Evolutionary conservation across 208 protist species (phyloP), one percentile per base, ranked within the genome.

Genomic region (Trichomonas tenax): DNA sequence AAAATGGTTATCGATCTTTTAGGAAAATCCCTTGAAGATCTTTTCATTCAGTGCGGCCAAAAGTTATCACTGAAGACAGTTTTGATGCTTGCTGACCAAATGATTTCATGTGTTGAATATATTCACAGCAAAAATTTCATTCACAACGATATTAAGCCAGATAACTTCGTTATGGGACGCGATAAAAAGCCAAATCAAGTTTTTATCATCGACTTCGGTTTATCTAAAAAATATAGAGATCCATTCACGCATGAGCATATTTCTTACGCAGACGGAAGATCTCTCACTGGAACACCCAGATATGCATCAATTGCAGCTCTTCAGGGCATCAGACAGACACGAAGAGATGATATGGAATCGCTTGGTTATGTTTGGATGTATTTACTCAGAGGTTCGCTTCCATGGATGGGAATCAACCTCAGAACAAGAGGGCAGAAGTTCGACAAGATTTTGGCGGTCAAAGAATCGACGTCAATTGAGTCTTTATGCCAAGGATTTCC

Each of bases 231-330:
- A 96, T 99, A 99, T 97, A 97, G 99, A 82, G 99, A 99, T 97
- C 98, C 98, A n/a, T 98, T 98, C 96, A 99, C 99, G 36, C 98
- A 99, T 96, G 96, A 98, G 96, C 99, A 99, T 97, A 99, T 99
- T 89, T 98, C 99, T 3, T 99, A 99, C 97, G 98, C 98, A 95
- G 99, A 99, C 96, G 98, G 99, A 96, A 99, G 99, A 97, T 99
- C 98, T 89, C 97, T 99, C 17, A 99, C 99, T 23, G 99, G 99
- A 51, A 99, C 99, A 45, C 99, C 99, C 17, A 98, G 99, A 63
- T 99, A 99, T 98, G 99, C 99, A 84, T 98, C 98, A 82, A 99
- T 99, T 96, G 99, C 99, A 98, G 99, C 99, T n/a, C 99, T 99
- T 97, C 97, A 99, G 48, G 99, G 99, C 82, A 99, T 99, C 86